Base-by-base conservation (phyloP, 2,329 filamentous ascomycete species). In the Camillea tinctor region DNA sequence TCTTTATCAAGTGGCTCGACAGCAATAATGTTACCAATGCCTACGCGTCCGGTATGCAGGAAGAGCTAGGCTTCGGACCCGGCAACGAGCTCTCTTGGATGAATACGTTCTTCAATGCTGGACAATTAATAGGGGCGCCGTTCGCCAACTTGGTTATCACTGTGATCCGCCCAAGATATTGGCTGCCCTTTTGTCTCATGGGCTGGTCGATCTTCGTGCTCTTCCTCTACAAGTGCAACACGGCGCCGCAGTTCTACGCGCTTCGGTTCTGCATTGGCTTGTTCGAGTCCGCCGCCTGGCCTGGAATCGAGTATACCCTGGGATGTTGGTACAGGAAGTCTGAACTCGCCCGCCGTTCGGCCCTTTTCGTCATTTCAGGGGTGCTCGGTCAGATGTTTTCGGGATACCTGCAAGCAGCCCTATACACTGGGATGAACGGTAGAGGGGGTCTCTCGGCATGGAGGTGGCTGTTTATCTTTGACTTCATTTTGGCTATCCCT, bases 251-350 rank as follows among this genome's bases (percentile, higher is more conserved):
- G 21, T 74, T 80, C 26, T 81, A 80, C 20, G 78, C 78, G 2
- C 73, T 87, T 0, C 78, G 85, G 6, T 81, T 85, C 59, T 75
- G 84, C 50, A 77, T 86, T 26, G 84, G 84, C 52, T 68, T 84
- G 0, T 79, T 84, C 49, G 84, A 86, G 68, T 79, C 79, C 7
- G 80, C 81, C 0, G 84, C 84, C 52, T 83, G 80, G 52, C 83
- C 84, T 0, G 84, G 83, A 23, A 78, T 85, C 50, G 73, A 84
- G 52, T 78, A 81, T 52, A 77, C 83, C 21, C 76, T 87, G 6
- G 84, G 81, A 0, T 84, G 78, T 0, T 88, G 84, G 84, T 88
- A 88, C 67, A 81, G 83, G 61, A 81, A 79, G 54, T 78, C 79
- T 13, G 85, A 88, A 65, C 79, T 86, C 50, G 80, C 81, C 0